phyloP scores from a whole-genome alignment of 306 rosid genomes.

The Castanea mollissima region DNA sequence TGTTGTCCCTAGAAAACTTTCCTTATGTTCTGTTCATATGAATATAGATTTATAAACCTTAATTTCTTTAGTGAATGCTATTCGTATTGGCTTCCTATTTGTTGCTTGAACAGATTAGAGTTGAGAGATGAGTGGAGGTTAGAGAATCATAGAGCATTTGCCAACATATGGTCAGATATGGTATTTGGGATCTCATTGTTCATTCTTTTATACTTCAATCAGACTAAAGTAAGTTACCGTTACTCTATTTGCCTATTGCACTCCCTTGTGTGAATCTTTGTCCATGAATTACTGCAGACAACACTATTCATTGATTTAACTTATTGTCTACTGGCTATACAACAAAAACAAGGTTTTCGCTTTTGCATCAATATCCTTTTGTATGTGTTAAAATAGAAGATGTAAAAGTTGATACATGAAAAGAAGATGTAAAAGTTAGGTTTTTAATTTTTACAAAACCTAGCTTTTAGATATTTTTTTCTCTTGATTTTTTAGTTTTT shows the following conservation, averaged over 20 bases:
- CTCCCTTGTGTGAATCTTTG: constrained; percentile 8
- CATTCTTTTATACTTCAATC: constrained; percentile 85
- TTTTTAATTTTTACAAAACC: too few species aligned
- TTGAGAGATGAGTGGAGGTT: constrained; percentile 8
- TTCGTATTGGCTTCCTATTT: constrained; percentile 26
- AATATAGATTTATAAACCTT: constrained; percentile 7
- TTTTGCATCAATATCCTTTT: too few species aligned
- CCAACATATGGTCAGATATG: constrained; percentile 95
- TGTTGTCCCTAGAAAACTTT: neutral
- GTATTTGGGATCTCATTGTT: constrained; percentile 81
- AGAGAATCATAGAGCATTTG: constrained; percentile 85
- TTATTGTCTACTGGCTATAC: neutral
- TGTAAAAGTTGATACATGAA: too few species aligned
- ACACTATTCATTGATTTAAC: neutral
- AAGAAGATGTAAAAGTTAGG: too few species aligned
- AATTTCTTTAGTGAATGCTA: constrained; percentile 14
- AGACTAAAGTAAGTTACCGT: constrained; percentile 69
- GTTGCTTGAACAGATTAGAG: constrained; percentile 43
- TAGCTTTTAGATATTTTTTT: too few species aligned
- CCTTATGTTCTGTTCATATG: neutral
- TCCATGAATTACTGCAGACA: neutral
- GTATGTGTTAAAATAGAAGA: too few species aligned
- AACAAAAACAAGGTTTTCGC: too few species aligned
- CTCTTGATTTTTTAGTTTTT: too few species aligned
- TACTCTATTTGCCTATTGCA: constrained; percentile 9